Base-by-base conservation (phyloP, 768 basidiomycete species). In the Naganishia randhawae region DNA sequence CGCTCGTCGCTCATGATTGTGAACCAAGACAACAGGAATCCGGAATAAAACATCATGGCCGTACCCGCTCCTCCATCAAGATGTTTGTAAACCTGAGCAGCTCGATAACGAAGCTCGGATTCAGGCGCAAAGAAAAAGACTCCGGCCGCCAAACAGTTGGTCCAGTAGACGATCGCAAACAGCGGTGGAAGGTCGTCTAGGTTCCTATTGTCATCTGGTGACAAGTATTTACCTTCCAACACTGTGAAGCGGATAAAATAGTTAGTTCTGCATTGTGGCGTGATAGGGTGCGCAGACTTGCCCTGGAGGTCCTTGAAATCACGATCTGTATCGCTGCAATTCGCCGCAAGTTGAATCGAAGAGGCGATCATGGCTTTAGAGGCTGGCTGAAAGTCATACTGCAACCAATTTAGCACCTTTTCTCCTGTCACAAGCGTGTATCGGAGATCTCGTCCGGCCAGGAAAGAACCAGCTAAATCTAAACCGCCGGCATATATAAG, bases 91-190 rank as follows among this genome's bases (percentile, higher is more conserved):
- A 61, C 57, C 39, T 61, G 57, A 19, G n/a, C 35, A 29, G 27
- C 57, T 11, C 37, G 35, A n/a, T 13, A 25, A 14, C 35, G 57
- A 9, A 61, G 39, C 25, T 25, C 32, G 1, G 13, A 19, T 11
- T 42, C 39, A 4, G 35, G 11, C 3, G 57, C 57, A 25, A 41
- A 16, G 39, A 25, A 61, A 14, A 61, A 61, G 6, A 61, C 3
- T 22, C 37, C 57, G 27, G 37, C 6, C 2, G 37, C 57, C 37
- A 61, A 14, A 25, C n/a, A n/a, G 17, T 61, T 61, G 33, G 57
- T 41, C 57, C 57, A 61, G 33, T 61, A 61, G 22, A 61, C 25
- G 37, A 61, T 61, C 19, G 57, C 57, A 19, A 61, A 61, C 37
- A 61, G 25, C 13, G 57, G 57, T 29, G 57, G 57, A 22, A 61